A percentile compares a stretch with the other conserved stretches of the same genome.
These are phyloP conservation scores for Cercospora sp. DNA, from an alignment of 2,329 filamentous ascomycete genomes.

Conservation along the genomic window DNA sequence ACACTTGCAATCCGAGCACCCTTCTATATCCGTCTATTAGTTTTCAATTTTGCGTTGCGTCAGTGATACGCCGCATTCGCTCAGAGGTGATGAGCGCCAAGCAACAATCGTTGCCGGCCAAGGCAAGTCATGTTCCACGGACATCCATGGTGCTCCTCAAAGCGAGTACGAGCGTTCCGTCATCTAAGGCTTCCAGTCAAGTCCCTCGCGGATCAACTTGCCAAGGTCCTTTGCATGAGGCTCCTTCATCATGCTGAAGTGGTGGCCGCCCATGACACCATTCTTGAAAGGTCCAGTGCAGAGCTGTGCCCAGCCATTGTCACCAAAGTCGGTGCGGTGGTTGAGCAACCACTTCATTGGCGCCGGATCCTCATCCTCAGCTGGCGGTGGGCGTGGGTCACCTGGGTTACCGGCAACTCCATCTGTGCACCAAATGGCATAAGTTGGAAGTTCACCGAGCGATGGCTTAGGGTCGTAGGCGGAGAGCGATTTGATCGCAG, in stretches of 20 bases:
- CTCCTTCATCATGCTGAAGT: constrained; percentile 76
- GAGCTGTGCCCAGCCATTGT: constrained; percentile 69
- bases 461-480: constrained; percentile 68
- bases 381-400: constrained; percentile 65
- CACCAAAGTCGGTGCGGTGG: constrained; percentile 69
- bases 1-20: neutral
- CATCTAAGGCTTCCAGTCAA: constrained; percentile 33
- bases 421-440: constrained; percentile 70
- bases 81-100: neutral
- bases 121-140: neutral
- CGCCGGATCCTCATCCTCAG: constrained; percentile 56
- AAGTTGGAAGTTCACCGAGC: constrained; percentile 61
- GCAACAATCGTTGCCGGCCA: neutral
- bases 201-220: constrained; percentile 48
- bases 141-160: neutral
- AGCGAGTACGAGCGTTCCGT: neutral
- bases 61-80: neutral
- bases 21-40: neutral
- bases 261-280: constrained; percentile 69
- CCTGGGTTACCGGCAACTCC: constrained; percentile 67
- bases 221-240: constrained; percentile 41
- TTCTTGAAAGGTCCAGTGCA: constrained; percentile 62
- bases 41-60: neutral
- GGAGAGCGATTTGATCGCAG: constrained; percentile 66
- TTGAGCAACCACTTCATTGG: constrained; percentile 68